Evolutionary conservation across 495 filamentous ascomycete species (phyloP), one percentile per base, ranked within the genome.

Genomic region (Penicillium soppii): DNA sequence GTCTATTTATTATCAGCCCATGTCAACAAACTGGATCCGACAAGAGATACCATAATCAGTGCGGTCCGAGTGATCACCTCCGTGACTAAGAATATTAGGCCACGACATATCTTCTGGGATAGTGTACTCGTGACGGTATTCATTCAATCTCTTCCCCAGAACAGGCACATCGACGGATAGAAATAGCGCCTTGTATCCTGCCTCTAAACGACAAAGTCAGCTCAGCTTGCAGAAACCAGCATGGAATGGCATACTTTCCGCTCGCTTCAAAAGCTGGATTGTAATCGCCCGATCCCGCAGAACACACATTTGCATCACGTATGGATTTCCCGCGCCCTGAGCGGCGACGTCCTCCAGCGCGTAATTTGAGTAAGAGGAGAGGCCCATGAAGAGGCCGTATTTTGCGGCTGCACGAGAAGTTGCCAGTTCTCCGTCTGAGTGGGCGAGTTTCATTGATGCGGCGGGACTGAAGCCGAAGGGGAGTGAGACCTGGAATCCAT

Each of bases 101-200:
- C 47, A 69, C 2, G 45, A 41, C 58, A 68, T 63, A 43, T 66
- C 63, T 15, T 59, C 63, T 0, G 77, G 76, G 1, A 77, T 52
- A 4, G 58, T 53, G 47, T 72, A 80, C 15, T 70, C 57, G 33
- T 80, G 75, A 12, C 74, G 63, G 19, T 69, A 75, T 48, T 81
- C 73, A 23, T 70, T 67, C 19, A 76, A 58, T 4, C 71, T 66
- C 44, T 84, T 85, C 0, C 83, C 85, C 6, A 96, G 80, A 57
- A 95, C 87, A 2, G 94, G 92, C 13, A 89, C 90, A 65, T 97
- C 94, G 27, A 96, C 92, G 0, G 92, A 95, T 62, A 97, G 89
- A 73, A 97, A 95, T 1, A 97, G 75, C 2, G 86, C 92, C 68
- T 92, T 95, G 73, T 90, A 95, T 10, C 92, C 92, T 26, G 90